These are phyloP conservation scores for Spathaspora boniae DNA, from an alignment of 805 yeast genomes.

Conservation along the genomic window DNA sequence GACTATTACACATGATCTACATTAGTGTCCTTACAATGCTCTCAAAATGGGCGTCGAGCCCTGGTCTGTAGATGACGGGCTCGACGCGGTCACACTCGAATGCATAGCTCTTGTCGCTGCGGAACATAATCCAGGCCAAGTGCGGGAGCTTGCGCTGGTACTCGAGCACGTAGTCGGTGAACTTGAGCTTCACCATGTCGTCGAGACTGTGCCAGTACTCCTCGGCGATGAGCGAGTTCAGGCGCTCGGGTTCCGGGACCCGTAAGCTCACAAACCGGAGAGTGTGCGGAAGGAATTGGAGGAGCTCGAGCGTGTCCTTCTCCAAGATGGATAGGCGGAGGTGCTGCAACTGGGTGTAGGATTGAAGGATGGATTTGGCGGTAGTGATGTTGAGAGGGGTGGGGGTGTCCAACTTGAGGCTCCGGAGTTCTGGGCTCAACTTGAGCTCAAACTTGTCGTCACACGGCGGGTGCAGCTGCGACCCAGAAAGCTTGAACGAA, in stretches of 20 bases:
- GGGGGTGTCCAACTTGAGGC: slow-evolving; percentile 5
- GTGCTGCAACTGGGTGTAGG: not conserved
- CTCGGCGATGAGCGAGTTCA: slow-evolving; percentile 5
- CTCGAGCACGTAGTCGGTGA: slow-evolving; percentile 6
- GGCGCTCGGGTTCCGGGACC: slow-evolving; percentile 1
- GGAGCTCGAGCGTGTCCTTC: slow-evolving; percentile 4
- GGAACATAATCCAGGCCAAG: slow-evolving; percentile 8
- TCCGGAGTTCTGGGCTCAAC: no score
- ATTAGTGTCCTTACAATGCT: slow-evolving; percentile 7
- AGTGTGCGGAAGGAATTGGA: slow-evolving; percentile 4
- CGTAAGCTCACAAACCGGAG: slow-evolving; percentile 2
- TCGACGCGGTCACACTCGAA: slow-evolving; percentile 3
- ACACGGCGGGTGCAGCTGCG: no score
- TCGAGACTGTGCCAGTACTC: slow-evolving; percentile 4
- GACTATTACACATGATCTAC: slow-evolving; percentile 33
- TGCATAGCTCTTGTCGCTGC: slow-evolving; percentile 2
- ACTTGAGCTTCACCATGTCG: slow-evolving; percentile 5
- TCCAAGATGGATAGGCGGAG: slow-evolving; percentile 2
- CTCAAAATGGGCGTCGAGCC: slow-evolving; percentile 8
- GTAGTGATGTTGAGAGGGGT: slow-evolving; percentile 4
- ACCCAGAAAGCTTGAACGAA: no score
- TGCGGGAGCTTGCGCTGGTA: slow-evolving; percentile 8
- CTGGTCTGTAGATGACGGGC: slow-evolving; percentile 6
- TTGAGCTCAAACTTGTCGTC: no score
- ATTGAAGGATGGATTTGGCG: not conserved